These are phyloP conservation scores for Crithidia bombi DNA, from an alignment of 208 protist genomes.

Conservation along the genomic window DNA sequence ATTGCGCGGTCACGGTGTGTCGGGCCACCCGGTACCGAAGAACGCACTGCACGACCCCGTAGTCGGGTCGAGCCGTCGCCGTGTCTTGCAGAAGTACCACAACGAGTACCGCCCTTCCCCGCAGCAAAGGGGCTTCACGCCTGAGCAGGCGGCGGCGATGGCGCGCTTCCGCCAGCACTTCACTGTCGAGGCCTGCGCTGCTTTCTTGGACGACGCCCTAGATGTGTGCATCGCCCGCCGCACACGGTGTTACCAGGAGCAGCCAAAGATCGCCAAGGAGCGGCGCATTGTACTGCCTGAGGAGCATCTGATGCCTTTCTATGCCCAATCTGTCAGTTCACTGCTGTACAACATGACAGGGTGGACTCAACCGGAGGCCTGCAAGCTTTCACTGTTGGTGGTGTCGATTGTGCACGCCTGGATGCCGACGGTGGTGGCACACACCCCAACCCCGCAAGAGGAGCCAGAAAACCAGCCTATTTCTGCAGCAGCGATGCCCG, in stretches of 20 bases:
- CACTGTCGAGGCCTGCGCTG: constrained; percentile 44
- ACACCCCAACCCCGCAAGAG: background rate
- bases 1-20: background rate
- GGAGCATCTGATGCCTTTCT: constrained; percentile 41
- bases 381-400: constrained; percentile 31
- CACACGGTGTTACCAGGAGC: constrained; percentile 41
- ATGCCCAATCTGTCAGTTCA: constrained; percentile 42
- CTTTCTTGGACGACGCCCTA: constrained; percentile 56
- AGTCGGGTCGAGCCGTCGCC: constrained; percentile 6
- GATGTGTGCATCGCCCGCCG: constrained; percentile 41
- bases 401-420: constrained; percentile 34
- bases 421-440: constrained; percentile 29
- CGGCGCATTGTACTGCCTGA: constrained; percentile 42
- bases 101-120: background rate
- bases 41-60: background rate
- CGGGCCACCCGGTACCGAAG: constrained; percentile 4
- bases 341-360: constrained; percentile 56
- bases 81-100: constrained; percentile 4
- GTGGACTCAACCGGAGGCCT: constrained; percentile 53
- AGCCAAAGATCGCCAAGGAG: constrained; percentile 39
- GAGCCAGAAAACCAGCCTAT: background rate
- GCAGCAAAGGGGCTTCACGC: constrained; percentile 6
- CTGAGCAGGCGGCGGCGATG: constrained; percentile 26
- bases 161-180: constrained; percentile 41
- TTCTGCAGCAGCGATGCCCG: background rate